Evolutionary conservation across 352 stramenopile species (phyloP), one percentile per base, ranked within the genome.

Genomic region (Pythium guiyangense): DNA sequence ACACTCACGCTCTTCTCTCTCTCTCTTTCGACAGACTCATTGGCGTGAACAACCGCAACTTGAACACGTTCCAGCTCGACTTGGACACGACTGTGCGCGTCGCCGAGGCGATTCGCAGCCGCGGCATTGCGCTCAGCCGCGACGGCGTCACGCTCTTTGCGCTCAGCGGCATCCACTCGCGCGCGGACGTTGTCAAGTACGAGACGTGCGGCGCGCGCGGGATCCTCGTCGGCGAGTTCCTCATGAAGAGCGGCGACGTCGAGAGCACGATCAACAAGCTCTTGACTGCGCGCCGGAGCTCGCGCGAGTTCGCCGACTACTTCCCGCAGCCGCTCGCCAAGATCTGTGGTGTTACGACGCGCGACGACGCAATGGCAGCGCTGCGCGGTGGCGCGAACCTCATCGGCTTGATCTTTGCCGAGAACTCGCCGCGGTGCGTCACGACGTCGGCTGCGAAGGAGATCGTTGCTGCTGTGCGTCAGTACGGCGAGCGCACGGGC

Each of bases 61-160:
- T 99, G 39, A 96, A 98, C 64, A 98, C 96, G 26, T 99, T 99
- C 67, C 94, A 99, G 73, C 83, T 99, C 54, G 96, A 99, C 69
- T 79, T 99, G 64, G 80, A 89, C 62, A 98, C 90, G 31, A 99
- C 96, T 0, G 86, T 96, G 39, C 85, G 91, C 50, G 83, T 98
- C 37, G 88, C 93, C 14, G 73, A 91, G 6, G 78, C 83, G 20
- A 86, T 98, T 57, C 83, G 68, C 18, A 70, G 76, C 56, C 74
- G 83, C 29, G 74, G 74, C 17, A 82, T 96, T 18, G 63, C 63
- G 6, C 84, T 96, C 34, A 82, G 84, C 49, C 74, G 60, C 22
- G 73, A 90, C 12, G 82, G 84, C 25, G 82, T 98, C 51, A 83
- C 80, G 3, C 56, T 99, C 1, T 94, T 97, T 63, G 90, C 96